Evolutionary conservation across 768 basidiomycete species (phyloP), one percentile per base, ranked within the genome.

Genomic region (Cytidiella melzeri): DNA sequence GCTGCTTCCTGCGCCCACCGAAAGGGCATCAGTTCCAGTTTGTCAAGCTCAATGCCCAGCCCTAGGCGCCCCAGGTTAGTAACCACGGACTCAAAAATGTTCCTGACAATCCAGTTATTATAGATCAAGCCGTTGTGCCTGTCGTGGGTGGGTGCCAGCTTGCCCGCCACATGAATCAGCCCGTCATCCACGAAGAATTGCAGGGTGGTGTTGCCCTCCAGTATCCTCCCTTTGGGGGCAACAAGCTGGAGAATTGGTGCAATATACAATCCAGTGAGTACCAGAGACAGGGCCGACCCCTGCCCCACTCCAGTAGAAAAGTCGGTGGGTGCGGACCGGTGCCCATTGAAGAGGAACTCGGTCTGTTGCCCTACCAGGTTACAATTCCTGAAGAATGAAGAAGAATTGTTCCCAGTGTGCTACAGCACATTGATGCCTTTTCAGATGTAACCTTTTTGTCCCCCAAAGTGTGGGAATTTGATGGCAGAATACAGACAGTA

Each of bases 111-210:
- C 19, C 21, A 20, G 15, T 34, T 37, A 26, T 43, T 50, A 25
- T 43, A 38, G 4, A 50, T 34, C 3, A 43, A 21, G 3, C 37
- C 28, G 13, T 50, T 42, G 20, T 43, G 36, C 11, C 41, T 24
- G 7, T 44, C 48, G 18, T 21, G 18, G 28, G 12, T 20, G 37
- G 42, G 2, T 19, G n/a, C n/a, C n/a, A n/a, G n/a, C n/a, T n/a
- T n/a, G n/a, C n/a, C n/a, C n/a, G n/a, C n/a, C n/a, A n/a, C 47
- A 19, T 47, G 23, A 36, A 53, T 41, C 1, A 47, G 20, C 13
- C 57, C 57, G 23, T 58, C 52, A 28, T 58, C 57, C 0, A 58
- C 55, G 26, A 25, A 55, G 41, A 58, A 54, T 24, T 56, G 55
- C 0, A 52, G 1, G 5, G 43, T 30, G 1, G 34, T 27, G 18